Evolutionary conservation across 306 rosid genomes (phyloP), one percentile per base, ranked within the genome.

Genomic region (Fragaria iinumae): DNA sequence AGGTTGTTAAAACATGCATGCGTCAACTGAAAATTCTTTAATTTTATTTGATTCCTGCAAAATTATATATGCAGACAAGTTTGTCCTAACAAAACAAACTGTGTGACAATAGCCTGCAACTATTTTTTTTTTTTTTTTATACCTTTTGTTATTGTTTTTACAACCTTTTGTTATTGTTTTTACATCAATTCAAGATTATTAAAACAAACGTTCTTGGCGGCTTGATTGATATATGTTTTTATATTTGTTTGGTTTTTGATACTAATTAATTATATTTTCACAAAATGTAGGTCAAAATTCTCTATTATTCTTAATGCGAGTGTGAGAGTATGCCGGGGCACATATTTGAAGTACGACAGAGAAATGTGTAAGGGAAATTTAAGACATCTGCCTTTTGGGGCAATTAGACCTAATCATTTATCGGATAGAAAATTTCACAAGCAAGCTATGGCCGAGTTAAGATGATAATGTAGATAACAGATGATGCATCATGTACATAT

Each of bases 1-100:
- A 68, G 52, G 38, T 72, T 72, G 76, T 72, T 72, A 53, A n/a
- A 20, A 71, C 64, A 16, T 71, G 63, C 62, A 11, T 49, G 25
- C 45, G 5, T 44, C 38, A 48, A 29, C 43, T 71, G 74, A 29
- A 17, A 71, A 18, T 27, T 52, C 10, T 39, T 11, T 57, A 41
- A 4, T 23, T 25, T 23, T 55, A 8, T 39, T 23, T 23, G 13
- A 23, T 57, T 57, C 65, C 65, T 57, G 65, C 12, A 10, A 57
- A 10, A 23, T 57, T 23, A 23, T 57, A 20, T 3, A 53, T 53
- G 11, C 60, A 57, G 16, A 55, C 1, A 55, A 52, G 6, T 50
- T 50, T 49, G 21, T 50, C 27, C 60, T 53, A 53, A 53, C 60
- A 20, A 20, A 53, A 53, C 60, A 53, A 53, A 57, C 2, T 23